phyloP scores from a whole-genome alignment of 805 yeast species.

The Lachancea sp. region DNA sequence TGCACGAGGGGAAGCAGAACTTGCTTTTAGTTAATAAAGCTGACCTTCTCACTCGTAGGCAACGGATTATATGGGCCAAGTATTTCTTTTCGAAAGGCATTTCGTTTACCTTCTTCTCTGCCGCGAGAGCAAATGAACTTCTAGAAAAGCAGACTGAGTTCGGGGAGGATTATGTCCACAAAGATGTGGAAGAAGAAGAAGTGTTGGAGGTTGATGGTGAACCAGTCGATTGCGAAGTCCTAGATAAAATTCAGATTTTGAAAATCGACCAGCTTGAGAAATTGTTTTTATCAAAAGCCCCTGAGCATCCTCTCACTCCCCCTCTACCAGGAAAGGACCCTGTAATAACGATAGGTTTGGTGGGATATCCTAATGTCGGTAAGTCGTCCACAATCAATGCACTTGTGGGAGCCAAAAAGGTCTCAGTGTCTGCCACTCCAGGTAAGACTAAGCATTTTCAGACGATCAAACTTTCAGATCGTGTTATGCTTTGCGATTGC shows the following conservation, averaged over 20 bases:
- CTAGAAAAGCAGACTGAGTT: constrained; percentile 53
- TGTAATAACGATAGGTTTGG: constrained; percentile 83
- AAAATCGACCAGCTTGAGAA: constrained; percentile 81
- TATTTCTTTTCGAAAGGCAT: constrained; percentile 67
- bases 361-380: constrained; percentile 96
- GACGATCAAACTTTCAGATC: constrained; percentile 77
- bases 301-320: constrained; percentile 46
- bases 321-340: constrained; percentile 55
- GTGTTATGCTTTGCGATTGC: constrained; percentile 90
- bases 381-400: constrained; percentile 98
- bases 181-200: constrained; percentile 29
- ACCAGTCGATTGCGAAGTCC: constrained; percentile 31
- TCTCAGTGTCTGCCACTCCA: constrained; percentile 97
- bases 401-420: constrained; percentile 90
- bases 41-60: constrained; percentile 71
- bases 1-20: constrained; percentile 70
- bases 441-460: constrained; percentile 99
- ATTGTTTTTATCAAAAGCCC: constrained; percentile 70
- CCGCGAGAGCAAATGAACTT: constrained; percentile 72
- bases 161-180: constrained; percentile 24
- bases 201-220: constrained; percentile 27
- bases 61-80: constrained; percentile 81
- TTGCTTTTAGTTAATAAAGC: constrained; percentile 88
- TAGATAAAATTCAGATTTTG: constrained; percentile 58
- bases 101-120: constrained; percentile 87